Evolutionary conservation across 495 filamentous ascomycete species (phyloP), one percentile per base, ranked within the genome.

Genomic region (Penicillium atrosanguineum): DNA sequence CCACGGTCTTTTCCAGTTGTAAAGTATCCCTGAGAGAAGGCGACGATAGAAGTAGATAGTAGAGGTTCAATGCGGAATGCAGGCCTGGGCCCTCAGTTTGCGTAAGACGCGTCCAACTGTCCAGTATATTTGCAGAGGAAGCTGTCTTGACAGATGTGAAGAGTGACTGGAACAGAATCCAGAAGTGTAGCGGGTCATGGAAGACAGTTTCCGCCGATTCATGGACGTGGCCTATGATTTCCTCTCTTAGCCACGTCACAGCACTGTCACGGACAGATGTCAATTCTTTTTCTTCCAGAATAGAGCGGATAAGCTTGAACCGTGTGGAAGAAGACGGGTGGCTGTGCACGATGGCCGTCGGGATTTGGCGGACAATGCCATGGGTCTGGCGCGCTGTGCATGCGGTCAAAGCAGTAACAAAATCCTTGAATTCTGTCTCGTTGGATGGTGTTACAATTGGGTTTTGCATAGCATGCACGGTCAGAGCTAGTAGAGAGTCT

Each of bases 171-270:
- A 74, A 73, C 15, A 83, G 57, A 28, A 76, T 76, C 44, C 73
- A 93, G 28, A 87, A 75, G 48, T 81, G 66, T 7, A 70, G 57
- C 1, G 66, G 64, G 34, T 81, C 52, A 49, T 63, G 55, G 61
- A 74, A 67, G 16, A 69, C 49, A 34, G 52, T 67, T 21, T 59
- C 45, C 19, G 60, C 40, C 6, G 67, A 46, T 52, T 57, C 60
- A 21, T 59, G 69, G 12, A 47, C 60, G 23, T 58, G 69, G 14
- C 50, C 46, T 7, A 93, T 72, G 3, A 93, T 80, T 65, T 96
- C 93, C 46, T 91, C 85, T 64, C 91, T 92, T 4, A 97, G 72
- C 89, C 95, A 97, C 21, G 82, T 80, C 11, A 97, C 81, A 0
- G 92, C 91, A 48, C 83, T 85, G 14, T 87, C 91, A 57, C 90